Evolutionary conservation across 75 land plant genomes (phyloP).

Genomic region (Pinus tabuliformis): DNA sequence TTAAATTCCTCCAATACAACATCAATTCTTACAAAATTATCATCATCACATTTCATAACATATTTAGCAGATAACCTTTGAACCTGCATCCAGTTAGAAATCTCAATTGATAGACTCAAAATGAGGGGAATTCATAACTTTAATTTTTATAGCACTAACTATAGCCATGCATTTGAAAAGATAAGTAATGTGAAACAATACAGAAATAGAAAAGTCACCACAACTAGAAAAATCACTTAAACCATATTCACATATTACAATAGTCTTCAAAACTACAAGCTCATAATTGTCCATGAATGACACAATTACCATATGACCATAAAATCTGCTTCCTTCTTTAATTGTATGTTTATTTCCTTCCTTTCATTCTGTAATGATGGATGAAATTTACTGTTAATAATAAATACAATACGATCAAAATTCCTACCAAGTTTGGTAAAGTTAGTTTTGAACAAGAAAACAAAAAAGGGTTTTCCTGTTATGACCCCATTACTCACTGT

Average conservation of each 20-base stretch:
- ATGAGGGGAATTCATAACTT: background rate
- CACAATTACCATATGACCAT: conserved; percentile 85
- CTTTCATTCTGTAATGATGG: conserved; percentile 52
- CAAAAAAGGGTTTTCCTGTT: too few species aligned
- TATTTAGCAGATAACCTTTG: conserved; percentile 58
- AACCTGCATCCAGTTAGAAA: conserved; percentile 38
- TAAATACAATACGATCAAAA: background rate
- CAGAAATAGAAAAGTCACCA: too few species aligned
- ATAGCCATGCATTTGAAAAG: background rate
- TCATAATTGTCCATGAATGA: conserved; percentile 88
- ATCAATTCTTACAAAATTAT: conserved; percentile 84
- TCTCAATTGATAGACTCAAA: background rate
- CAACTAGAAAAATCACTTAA: too few species aligned
- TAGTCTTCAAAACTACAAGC: conserved; percentile 84
- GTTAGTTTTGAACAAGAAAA: background rate
- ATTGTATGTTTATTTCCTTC: conserved; percentile 65
- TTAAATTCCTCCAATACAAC: conserved; percentile 49
- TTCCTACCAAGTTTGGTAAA: background rate
- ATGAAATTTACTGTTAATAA: background rate
- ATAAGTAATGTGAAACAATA: background rate
- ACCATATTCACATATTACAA: conserved; percentile 77
- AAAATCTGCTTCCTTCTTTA: conserved; percentile 86
- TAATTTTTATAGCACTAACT: background rate
- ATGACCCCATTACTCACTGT: too few species aligned
- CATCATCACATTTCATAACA: conserved; percentile 96